Evolutionary conservation across 805 yeast genomes (phyloP), one percentile per base, ranked within the genome.

Genomic region (Metschnikowia similis): DNA sequence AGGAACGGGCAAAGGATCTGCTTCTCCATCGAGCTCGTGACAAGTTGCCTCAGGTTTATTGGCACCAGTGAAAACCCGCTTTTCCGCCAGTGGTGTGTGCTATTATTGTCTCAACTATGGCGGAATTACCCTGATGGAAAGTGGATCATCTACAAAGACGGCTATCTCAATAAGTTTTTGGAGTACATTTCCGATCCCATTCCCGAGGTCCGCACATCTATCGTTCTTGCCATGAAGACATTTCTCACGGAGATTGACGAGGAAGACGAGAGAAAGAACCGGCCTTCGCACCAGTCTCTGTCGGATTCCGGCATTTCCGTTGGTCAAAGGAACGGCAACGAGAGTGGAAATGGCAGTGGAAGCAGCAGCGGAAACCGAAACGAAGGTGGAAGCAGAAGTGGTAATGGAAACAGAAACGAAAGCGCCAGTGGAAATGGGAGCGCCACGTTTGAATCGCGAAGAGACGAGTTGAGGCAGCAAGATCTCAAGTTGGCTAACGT

Each of bases 151-250:
- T 76, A 81, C 56, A 81, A 84, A 55, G 85, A 83, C 49, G 86
- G 86, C 0, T 77, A 81, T 26, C 66, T 85, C 13, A 80, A 75
- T 21, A 77, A 77, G 55, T 59, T 92, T 29, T 64, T 83, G 31
- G 71, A 71, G 26, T 69, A 87, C 36, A 74, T 90, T 14, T 80
- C 79, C 54, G 98, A 94, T 63, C 96, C 97, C 0, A 89, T 92
- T 42, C 97, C 98, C 0, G 99, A 94, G 65, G 96, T 94, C 1
- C 75, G 98, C 49, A 86, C 97, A 0, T 88, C 97, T 0, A 81
- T 89, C 4, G 70, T 94, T 10, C 71, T 83, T 32, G 87, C 96
- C 0, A 70, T 92, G 44, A 81, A 89, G 4, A 80, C 83, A 35
- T 89, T 84, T 60, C 66, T 87, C 34, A 81, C 84, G 4, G 81